These are phyloP conservation scores for Trichoderma atrobrunneum DNA, from an alignment of 2,329 filamentous ascomycete species.

Conservation along the genomic window DNA sequence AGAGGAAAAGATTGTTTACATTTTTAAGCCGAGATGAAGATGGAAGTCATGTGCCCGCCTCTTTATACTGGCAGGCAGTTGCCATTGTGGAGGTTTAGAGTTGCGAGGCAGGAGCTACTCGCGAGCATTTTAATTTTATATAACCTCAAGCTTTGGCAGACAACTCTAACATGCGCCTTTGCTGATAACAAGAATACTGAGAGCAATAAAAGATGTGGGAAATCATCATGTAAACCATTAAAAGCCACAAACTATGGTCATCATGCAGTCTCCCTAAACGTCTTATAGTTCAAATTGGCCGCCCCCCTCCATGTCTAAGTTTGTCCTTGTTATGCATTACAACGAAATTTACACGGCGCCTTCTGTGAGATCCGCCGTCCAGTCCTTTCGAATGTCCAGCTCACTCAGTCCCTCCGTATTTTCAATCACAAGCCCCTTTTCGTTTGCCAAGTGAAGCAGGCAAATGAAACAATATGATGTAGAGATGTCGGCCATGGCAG, in stretches of 20 bases:
- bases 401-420: conserved; percentile 58
- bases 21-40: background rate
- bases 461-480: conserved; percentile 94
- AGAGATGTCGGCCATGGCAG: conserved; percentile 88
- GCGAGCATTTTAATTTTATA: background rate
- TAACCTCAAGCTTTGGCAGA: background rate
- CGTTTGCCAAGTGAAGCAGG: conserved; percentile 84
- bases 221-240: conserved; percentile 1
- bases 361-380: conserved; percentile 54
- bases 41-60: background rate
- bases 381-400: conserved; percentile 61
- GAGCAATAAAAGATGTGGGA: background rate
- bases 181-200: background rate
- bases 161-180: background rate
- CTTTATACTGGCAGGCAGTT: background rate
- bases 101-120: background rate
- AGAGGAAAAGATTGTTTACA: background rate
- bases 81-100: background rate
- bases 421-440: conserved; percentile 80
- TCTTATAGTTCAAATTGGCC: background rate
- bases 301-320: background rate
- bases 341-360: conserved; percentile 33
- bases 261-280: background rate
- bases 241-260: background rate
- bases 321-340: background rate